These are phyloP conservation scores for Lipomyces yamadae DNA, from an alignment of 805 yeast species.

Conservation along the genomic window DNA sequence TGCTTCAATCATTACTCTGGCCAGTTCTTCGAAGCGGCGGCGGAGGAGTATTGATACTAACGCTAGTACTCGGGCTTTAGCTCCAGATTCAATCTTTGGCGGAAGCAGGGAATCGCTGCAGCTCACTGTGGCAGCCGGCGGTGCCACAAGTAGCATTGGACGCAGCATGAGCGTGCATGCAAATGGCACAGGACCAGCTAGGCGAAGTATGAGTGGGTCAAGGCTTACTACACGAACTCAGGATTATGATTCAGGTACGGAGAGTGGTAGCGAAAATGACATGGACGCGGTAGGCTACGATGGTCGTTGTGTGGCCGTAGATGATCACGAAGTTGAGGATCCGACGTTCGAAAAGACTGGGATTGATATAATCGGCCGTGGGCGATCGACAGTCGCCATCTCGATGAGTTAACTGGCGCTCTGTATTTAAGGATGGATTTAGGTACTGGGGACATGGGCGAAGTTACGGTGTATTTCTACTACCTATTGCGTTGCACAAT, in stretches of 20 bases:
- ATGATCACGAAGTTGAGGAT: neutral
- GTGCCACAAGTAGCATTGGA: conserved; percentile 12
- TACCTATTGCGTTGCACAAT: neutral
- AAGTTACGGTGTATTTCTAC: neutral
- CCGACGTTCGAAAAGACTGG: neutral
- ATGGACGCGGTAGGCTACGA: neutral
- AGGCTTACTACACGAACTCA: conserved; percentile 21
- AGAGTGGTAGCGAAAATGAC: conserved; percentile 6
- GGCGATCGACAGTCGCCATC: neutral
- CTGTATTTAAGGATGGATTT: neutral
- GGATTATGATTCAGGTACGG: conserved; percentile 14
- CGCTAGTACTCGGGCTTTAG: conserved; percentile 37
- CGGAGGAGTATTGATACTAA: conserved; percentile 36
- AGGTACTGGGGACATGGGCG: neutral
- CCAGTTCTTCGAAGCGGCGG: conserved; percentile 37
- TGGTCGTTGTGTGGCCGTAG: neutral
- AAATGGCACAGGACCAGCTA: neutral
- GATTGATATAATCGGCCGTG: neutral
- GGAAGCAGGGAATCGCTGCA: conserved; percentile 36
- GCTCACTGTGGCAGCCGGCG: conserved; percentile 30
- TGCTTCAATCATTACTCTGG: conserved; percentile 36
- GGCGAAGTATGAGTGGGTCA: conserved; percentile 22
- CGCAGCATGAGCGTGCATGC: conserved; percentile 11
- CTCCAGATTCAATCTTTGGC: conserved; percentile 36
- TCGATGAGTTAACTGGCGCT: neutral